Evolutionary conservation across 139 green algal genomes (phyloP).

Genomic region (Bryopsis sp.): DNA sequence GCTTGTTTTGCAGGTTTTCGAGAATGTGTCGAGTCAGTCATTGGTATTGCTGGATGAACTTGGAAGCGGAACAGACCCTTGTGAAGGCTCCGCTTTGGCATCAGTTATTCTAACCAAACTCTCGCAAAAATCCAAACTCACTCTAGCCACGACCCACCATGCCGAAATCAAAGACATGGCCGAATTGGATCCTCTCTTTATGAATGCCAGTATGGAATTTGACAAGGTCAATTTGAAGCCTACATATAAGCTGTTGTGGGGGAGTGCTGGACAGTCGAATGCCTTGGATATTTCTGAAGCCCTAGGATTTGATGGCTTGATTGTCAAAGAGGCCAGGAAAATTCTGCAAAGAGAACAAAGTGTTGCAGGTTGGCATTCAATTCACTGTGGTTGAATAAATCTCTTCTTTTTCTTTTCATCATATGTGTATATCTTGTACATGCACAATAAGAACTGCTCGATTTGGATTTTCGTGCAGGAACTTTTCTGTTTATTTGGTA

Average conservation of each 20-base stretch:
- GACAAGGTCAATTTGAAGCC: slow-evolving; percentile 62
- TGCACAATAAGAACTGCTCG: no score
- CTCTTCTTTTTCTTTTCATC: no score
- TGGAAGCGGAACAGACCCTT: slow-evolving; percentile 83
- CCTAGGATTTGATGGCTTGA: slow-evolving; percentile 24
- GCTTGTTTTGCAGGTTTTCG: slow-evolving; percentile 30
- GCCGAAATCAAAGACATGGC: slow-evolving; percentile 37
- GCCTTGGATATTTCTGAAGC: slow-evolving; percentile 58
- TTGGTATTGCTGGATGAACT: slow-evolving; percentile 94
- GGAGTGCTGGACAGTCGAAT: slow-evolving; percentile 59
- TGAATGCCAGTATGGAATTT: slow-evolving; percentile 79
- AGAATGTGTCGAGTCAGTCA: slow-evolving; percentile 29
- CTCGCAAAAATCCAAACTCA: slow-evolving; percentile 45
- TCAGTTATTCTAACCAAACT: slow-evolving; percentile 64
- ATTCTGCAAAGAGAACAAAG: background rate
- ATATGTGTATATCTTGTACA: no score
- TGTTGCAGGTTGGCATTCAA: no score
- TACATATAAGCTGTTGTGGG: slow-evolving; percentile 80
- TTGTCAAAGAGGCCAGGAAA: slow-evolving; percentile 8
- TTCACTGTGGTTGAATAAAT: no score
- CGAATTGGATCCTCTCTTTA: slow-evolving; percentile 22
- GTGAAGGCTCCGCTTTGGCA: slow-evolving; percentile 84
- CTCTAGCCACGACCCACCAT: slow-evolving; percentile 76
- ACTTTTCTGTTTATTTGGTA: no score
- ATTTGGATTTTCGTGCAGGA: no score